A percentile compares a stretch with the other conserved stretches of the same genome.
Conservation (phyloP, 371 early-diverging fungal species). For the Zancudomyces culisetae region DNA sequence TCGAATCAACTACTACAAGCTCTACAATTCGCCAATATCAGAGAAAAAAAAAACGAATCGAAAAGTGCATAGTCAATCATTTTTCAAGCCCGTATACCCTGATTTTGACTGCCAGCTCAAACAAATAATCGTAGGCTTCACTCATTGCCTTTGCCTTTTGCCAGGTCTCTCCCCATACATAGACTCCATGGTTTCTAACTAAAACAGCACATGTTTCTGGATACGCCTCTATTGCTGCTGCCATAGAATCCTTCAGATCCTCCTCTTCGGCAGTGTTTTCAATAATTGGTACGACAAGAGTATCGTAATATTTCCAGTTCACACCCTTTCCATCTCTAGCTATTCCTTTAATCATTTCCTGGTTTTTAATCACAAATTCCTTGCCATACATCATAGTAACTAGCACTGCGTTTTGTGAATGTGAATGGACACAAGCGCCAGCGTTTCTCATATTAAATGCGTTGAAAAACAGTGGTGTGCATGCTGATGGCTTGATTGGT, state of each 20-base stretch:
- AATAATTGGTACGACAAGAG: slow-evolving; percentile 80
- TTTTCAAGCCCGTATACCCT: slow-evolving; percentile 26
- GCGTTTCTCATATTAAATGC: slow-evolving; percentile 74
- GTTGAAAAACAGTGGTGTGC: slow-evolving; percentile 89
- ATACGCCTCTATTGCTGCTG: slow-evolving; percentile 69
- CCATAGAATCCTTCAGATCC: slow-evolving; percentile 78
- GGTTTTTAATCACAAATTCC: slow-evolving; percentile 72
- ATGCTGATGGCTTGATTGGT: slow-evolving; percentile 57
- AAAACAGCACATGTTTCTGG: slow-evolving; percentile 92
- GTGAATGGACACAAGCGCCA: slow-evolving; percentile 92
- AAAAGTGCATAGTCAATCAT: too few relatives aligned
- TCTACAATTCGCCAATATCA: too few relatives aligned
- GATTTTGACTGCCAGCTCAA: slow-evolving; percentile 91
- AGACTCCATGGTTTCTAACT: slow-evolving; percentile 77
- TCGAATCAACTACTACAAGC: too few relatives aligned
- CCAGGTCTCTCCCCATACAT: slow-evolving; percentile 91
- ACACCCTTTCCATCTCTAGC: slow-evolving; percentile 45
- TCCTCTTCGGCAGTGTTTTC: slow-evolving; percentile 93
- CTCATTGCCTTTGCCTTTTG: slow-evolving; percentile 93
- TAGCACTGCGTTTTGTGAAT: slow-evolving; percentile 89
- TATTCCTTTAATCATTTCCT: slow-evolving; percentile 98
- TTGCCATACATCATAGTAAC: slow-evolving; percentile 60
- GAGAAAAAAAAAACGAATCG: too few relatives aligned
- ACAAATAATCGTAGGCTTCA: slow-evolving; percentile 96
- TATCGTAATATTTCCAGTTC: slow-evolving; percentile 56